A percentile compares a stretch with the other conserved stretches of the same genome.
These are phyloP conservation scores for Zopfia rhizophila DNA, from an alignment of 2,329 filamentous ascomycete genomes.

Conservation along the genomic window DNA sequence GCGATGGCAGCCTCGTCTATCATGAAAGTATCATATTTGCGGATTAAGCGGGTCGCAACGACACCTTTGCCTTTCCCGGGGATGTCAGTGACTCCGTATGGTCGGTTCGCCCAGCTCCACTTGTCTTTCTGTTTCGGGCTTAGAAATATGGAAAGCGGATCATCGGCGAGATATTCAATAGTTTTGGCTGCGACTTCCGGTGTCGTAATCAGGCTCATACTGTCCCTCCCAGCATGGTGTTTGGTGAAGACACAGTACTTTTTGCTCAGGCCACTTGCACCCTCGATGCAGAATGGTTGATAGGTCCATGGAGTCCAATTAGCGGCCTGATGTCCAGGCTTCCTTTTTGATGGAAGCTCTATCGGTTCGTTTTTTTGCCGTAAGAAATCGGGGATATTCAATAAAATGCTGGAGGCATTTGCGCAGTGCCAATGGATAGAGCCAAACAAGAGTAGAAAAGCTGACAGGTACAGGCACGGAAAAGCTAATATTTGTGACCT, in stretches of 20 bases:
- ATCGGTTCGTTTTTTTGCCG: too few species aligned
- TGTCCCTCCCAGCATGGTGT: slow-evolving; percentile 23
- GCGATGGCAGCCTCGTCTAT: slow-evolving; percentile 33
- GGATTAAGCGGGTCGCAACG: slow-evolving; percentile 28
- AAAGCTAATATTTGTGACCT: too few species aligned
- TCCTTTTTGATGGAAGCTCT: too few species aligned
- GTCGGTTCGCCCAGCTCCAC: slow-evolving; percentile 7
- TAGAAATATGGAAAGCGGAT: slow-evolving; percentile 27
- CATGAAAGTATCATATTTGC: slow-evolving; percentile 36
- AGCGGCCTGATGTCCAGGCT: too few species aligned
- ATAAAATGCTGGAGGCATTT: too few species aligned
- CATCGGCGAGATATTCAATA: slow-evolving; percentile 21
- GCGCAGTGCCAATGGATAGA: too few species aligned
- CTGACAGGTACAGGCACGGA: too few species aligned
- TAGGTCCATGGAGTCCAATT: too few species aligned
- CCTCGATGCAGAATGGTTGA: too few species aligned
- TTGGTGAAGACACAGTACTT: slow-evolving; percentile 36
- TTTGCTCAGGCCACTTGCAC: too few species aligned
- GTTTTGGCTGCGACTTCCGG: slow-evolving; percentile 17
- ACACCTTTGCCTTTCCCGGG: slow-evolving; percentile 35
- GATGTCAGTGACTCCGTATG: slow-evolving; percentile 28
- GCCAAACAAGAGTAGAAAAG: too few species aligned
- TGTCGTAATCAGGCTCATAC: slow-evolving; percentile 26
- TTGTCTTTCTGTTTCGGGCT: slow-evolving; percentile 14
- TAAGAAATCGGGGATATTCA: too few species aligned